phyloP scores from a whole-genome alignment of 176 grass and related monocot species.

The Bolboschoenus planiculmis region DNA sequence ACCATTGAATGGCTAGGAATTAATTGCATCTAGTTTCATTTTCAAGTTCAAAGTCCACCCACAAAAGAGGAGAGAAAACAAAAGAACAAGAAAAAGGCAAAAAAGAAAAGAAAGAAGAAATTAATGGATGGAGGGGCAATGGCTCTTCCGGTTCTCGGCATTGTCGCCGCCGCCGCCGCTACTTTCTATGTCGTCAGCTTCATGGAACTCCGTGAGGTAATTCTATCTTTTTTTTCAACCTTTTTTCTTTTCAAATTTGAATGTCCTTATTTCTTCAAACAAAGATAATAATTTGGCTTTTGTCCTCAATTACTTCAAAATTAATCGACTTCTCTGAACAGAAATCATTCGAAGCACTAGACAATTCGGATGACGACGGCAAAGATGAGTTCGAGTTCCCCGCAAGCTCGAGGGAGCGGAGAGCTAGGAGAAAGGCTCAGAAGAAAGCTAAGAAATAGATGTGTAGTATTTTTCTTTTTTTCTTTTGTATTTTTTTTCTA shows the following conservation, averaged over 20 bases:
- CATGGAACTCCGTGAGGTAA: constrained; percentile 59
- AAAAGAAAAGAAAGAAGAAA: no score
- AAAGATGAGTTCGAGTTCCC: constrained; percentile 10
- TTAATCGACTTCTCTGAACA: constrained; percentile 13
- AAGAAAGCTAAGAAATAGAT: constrained; percentile 40
- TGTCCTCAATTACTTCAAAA: not conserved
- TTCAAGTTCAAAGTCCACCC: not conserved
- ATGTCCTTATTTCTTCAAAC: not conserved
- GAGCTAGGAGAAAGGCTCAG: constrained; percentile 57
- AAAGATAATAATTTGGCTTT: not conserved
- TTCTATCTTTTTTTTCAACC: no score
- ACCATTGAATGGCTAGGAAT: not conserved
- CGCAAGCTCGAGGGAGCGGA: constrained; percentile 46
- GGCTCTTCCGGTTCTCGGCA: constrained; percentile 48
- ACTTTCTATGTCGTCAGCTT: constrained; percentile 94
- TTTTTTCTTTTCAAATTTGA: no score
- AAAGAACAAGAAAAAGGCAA: not conserved
- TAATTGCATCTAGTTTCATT: not conserved
- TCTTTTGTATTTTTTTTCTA: no score
- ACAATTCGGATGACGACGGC: constrained; percentile 44
- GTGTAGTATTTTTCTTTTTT: not conserved
- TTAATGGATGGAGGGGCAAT: constrained; percentile 40
- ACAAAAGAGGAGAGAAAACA: not conserved
- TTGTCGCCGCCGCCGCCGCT: constrained; percentile 48
- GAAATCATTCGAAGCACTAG: constrained; percentile 71